phyloP scores from a whole-genome alignment of 192 early-diverging fungal genomes.

The Podila verticillata region DNA sequence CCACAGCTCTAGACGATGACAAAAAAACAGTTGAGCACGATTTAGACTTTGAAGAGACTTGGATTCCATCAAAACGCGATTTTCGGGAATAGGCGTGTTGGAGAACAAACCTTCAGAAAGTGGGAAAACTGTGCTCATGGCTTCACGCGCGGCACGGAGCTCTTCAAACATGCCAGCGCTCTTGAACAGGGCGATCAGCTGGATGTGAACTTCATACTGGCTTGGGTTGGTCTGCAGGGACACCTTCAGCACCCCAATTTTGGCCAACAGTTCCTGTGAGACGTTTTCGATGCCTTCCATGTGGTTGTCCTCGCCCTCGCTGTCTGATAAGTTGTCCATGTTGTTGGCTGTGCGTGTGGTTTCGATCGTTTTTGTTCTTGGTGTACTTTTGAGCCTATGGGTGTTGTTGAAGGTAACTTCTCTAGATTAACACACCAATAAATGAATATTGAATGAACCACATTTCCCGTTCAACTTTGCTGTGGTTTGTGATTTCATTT shows the following conservation, averaged over 20 bases:
- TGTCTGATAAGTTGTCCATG: constrained; percentile 17
- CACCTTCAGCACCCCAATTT: constrained; percentile 13
- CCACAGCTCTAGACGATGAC: constrained; percentile 66
- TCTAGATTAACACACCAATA: too few species aligned
- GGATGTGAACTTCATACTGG: constrained; percentile 64
- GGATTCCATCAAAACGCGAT: not conserved
- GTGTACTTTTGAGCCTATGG: not conserved
- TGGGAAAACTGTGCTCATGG: constrained; percentile 68
- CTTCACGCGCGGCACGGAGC: constrained; percentile 61
- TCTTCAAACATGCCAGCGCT: constrained; percentile 54
- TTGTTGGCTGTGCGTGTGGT: not conserved
- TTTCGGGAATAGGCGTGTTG: not conserved
- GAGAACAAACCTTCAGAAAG: constrained; percentile 66
- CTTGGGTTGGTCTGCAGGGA: constrained; percentile 45
- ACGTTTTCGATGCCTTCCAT: constrained; percentile 1
- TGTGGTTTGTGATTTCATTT: too few species aligned
- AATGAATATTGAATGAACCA: too few species aligned
- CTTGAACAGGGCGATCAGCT: constrained; percentile 55
- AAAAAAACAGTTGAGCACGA: not conserved
- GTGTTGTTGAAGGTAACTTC: not conserved
- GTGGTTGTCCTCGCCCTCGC: constrained; percentile 20
- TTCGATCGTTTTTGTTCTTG: not conserved
- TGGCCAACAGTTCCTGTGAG: constrained; percentile 12
- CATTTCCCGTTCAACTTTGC: too few species aligned
- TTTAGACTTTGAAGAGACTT: not conserved